A percentile compares a stretch with the other conserved stretches of the same genome.
phyloP scores from a whole-genome alignment of 2,329 filamentous ascomycete species.

The Aspergillus novofumigatus region DNA sequence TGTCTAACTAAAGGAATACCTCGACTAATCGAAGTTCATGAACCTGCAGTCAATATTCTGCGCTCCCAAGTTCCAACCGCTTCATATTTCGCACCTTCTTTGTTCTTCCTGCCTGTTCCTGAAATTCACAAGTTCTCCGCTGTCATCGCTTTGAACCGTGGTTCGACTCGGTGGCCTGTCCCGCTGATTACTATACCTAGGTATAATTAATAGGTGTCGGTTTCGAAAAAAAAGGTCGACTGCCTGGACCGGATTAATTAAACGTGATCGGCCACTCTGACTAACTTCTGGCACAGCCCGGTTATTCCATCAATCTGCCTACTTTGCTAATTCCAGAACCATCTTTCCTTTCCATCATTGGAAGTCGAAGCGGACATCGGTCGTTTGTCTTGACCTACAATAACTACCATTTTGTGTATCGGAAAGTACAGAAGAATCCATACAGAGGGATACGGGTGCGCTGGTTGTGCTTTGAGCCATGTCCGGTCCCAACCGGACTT shows the following conservation, averaged over 20 bases:
- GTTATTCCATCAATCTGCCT: not conserved
- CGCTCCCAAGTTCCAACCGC: not conserved
- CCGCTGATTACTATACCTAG: not conserved
- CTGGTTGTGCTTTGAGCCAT: conserved; percentile 5
- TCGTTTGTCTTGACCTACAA: not conserved
- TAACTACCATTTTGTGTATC: not conserved
- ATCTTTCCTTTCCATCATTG: not conserved
- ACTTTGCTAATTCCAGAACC: not conserved
- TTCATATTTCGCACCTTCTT: not conserved
- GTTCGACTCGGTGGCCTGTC: conserved; percentile 3
- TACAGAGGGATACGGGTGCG: not conserved
- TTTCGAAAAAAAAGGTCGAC: not conserved
- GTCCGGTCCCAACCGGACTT: conserved; percentile 18
- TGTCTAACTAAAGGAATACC: not conserved
- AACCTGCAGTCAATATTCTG: not conserved
- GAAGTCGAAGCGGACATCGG: not conserved
- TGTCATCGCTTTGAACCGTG: conserved; percentile 6
- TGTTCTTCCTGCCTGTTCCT: not conserved
- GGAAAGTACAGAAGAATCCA: not conserved
- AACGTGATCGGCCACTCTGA: not conserved
- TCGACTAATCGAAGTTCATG: not conserved
- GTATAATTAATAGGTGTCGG: not conserved
- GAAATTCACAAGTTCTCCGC: not conserved
- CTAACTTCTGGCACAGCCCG: not conserved
- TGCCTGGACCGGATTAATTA: not conserved